Evolutionary conservation across 2,329 filamentous ascomycete genomes (phyloP), one percentile per base, ranked within the genome.

Genomic region (Colletotrichum sp.): DNA sequence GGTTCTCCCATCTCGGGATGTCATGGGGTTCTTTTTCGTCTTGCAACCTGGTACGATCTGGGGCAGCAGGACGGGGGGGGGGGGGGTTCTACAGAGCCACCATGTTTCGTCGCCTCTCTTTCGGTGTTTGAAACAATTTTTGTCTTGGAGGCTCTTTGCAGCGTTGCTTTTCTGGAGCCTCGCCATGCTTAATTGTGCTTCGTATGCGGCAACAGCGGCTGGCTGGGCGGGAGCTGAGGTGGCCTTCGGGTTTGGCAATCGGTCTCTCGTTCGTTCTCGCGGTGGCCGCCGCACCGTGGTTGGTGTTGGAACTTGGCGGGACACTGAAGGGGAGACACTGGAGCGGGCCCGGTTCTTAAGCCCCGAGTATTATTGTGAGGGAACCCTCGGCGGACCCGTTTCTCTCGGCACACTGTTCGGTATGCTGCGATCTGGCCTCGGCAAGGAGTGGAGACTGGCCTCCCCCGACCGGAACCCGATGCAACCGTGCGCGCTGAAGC

Each of bases 51-150:
- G 64, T 58, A 60, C 30, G 73, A 72, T 57, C 43, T 64, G 63
- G 38, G 63, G 69, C 55, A 61, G 26, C 13, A 32, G 28, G 13
- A 55, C 28, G n/a, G 21, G 73, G 68, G 68, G 38, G 43, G 9
- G 12, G 68, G 38, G 43, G 9, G 12, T 48, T 73, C 26, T 57
- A 57, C 32, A 63, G 43, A 48, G 73, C 69, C 64, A 64, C 43
- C 69, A 48, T 73, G 73, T 68, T 75, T 75, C 73, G 73, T 64
- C 73, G 32, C n/a, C 69, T 72, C 32, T 68, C 52, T 65, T 30
- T 72, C 38, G 34, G 32, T 57, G 61, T 72, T 73, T 72, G 73
- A 75, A 75, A 75, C 57, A 75, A 58, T 68, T 72, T 21, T 57
- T 65, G 73, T 75, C 73, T 75, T 75, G 73, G 63, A 63, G n/a